A percentile compares a stretch with the other conserved stretches of the same genome.
phyloP scores from a whole-genome alignment of 345 rosid species.

The Populus euphratica region DNA sequence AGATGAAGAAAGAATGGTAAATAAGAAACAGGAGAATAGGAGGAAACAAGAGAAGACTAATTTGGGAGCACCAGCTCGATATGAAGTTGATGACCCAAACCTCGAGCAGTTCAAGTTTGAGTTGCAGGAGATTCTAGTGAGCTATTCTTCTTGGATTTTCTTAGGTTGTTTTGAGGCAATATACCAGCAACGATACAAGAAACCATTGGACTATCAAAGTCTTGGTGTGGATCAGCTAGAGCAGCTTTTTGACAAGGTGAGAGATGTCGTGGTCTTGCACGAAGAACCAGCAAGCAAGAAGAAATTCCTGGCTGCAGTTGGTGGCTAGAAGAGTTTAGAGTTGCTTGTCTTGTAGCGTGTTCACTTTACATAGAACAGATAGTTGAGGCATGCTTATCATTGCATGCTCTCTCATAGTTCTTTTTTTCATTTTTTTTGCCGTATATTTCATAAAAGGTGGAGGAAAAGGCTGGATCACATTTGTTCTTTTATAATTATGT shows the following conservation, averaged over 20 bases:
- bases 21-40: slow-evolving; percentile 38
- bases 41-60: slow-evolving; percentile 28
- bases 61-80: slow-evolving; percentile 19
- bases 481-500: background rate
- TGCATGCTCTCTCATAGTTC: background rate
- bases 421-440: background rate
- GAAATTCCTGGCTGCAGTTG: slow-evolving; percentile 50
- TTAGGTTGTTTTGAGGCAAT: slow-evolving; percentile 75
- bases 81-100: slow-evolving; percentile 26
- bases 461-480: slow-evolving; percentile 9
- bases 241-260: slow-evolving; percentile 63
- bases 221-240: slow-evolving; percentile 68
- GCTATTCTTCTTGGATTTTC: slow-evolving; percentile 69
- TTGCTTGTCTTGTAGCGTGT: background rate
- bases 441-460: background rate
- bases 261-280: slow-evolving; percentile 55
- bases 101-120: slow-evolving; percentile 72
- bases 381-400: background rate
- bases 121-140: slow-evolving; percentile 80
- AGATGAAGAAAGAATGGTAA: slow-evolving; percentile 52
- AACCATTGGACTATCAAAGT: slow-evolving; percentile 44
- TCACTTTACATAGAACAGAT: background rate
- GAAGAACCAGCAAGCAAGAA: slow-evolving; percentile 42
- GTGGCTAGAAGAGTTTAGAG: slow-evolving; percentile 28
- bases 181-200: slow-evolving; percentile 84